phyloP scores from a whole-genome alignment of 768 basidiomycete genomes.

The Coprinellus micaceus region DNA sequence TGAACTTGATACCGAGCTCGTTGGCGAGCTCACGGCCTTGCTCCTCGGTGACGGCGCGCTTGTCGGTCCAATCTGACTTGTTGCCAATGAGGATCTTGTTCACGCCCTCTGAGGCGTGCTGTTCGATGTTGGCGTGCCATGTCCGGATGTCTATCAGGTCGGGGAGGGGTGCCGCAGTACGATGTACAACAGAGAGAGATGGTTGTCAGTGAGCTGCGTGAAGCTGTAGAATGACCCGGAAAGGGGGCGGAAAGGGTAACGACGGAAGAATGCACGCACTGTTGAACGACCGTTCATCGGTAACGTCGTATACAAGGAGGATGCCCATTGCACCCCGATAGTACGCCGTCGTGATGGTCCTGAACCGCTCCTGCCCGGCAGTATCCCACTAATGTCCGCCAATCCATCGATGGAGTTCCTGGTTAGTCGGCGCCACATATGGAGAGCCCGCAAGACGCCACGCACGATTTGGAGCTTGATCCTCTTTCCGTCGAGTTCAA shows the following conservation, averaged over 20 bases:
- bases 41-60: constrained; percentile 86
- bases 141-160: constrained; percentile 71
- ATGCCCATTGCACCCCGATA: constrained; percentile 99
- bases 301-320: constrained; percentile 96
- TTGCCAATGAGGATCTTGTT: constrained; percentile 99
- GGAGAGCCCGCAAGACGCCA: constrained; percentile 12
- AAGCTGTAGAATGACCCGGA: not conserved
- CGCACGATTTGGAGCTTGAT: constrained; percentile 98
- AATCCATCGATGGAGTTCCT: not conserved
- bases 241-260: not conserved
- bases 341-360: constrained; percentile 98
- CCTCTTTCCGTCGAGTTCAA: constrained; percentile 95
- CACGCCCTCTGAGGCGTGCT: constrained; percentile 97
- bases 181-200: too few relatives aligned
- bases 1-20: constrained; percentile 92
- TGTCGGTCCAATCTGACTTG: constrained; percentile 98
- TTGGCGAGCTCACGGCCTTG: constrained; percentile 90
- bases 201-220: constrained; percentile 35
- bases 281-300: constrained; percentile 91
- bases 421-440: not conserved
- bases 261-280: constrained; percentile 49
- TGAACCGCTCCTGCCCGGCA: constrained; percentile 96
- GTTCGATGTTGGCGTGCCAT: constrained; percentile 97
- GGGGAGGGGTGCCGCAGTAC: not conserved
- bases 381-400: constrained; percentile 83